Conservation (phyloP, 306 rosid genomes). For the Acacia crassicarpa region DNA sequence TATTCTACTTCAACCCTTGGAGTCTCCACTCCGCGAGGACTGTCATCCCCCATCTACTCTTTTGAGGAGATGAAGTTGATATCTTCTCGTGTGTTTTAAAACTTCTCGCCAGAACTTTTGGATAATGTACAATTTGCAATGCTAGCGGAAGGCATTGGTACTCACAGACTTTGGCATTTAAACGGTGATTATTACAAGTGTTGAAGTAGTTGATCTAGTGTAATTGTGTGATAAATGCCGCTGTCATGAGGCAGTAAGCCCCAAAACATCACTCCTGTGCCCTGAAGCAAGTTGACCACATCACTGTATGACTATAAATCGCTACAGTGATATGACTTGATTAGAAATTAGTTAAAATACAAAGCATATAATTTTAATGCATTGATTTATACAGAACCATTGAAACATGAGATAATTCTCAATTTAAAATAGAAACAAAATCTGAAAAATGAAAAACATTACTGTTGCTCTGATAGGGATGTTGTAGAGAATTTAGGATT, state of each 20-base stretch:
- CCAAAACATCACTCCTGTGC: constrained; percentile 5
- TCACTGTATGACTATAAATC: not conserved
- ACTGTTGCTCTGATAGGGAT: not conserved
- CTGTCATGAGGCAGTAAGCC: not conserved
- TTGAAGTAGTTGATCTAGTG: not conserved
- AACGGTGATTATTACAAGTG: not conserved
- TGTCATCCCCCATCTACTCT: not conserved
- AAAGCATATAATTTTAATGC: not conserved
- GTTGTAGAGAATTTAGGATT: too few relatives aligned
- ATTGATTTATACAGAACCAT: not conserved
- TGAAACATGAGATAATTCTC: not conserved
- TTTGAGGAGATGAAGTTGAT: not conserved
- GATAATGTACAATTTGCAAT: not conserved
- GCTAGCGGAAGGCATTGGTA: not conserved
- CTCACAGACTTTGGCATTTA: not conserved
- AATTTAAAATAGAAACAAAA: not conserved
- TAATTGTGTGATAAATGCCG: not conserved
- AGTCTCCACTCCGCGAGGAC: not conserved
- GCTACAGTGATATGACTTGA: not conserved
- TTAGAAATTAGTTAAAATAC: not conserved
- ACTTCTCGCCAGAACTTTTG: not conserved
- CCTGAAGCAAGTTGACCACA: not conserved
- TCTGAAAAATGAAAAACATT: not conserved
- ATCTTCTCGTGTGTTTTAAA: not conserved
- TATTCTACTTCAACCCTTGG: not conserved